Conservation (phyloP, 345 rosid genomes). For the Brassica nigra region DNA sequence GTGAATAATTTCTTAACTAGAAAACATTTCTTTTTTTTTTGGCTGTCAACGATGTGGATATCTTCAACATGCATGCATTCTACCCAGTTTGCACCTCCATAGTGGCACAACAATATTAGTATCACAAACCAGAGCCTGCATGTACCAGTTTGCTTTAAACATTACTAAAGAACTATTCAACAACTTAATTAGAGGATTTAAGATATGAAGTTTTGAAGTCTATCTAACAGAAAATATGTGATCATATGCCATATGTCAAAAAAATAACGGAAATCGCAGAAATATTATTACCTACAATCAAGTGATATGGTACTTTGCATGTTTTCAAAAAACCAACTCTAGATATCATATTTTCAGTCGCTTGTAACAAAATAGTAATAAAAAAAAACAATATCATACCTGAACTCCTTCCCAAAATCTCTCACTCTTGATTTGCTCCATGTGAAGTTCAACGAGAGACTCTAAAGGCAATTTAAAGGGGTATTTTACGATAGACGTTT, state of each 20-base stretch:
- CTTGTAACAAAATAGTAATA: not conserved
- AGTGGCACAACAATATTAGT: not conserved
- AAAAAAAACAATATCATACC: not conserved
- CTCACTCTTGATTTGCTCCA: conserved; percentile 18
- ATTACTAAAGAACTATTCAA: not conserved
- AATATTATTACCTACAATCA: not conserved
- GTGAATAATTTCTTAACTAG: not conserved
- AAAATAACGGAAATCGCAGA: too few relatives aligned
- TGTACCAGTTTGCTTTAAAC: not conserved
- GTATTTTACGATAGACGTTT: not conserved
- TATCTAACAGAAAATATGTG: not conserved
- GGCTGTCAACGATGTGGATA: not conserved
- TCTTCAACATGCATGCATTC: not conserved
- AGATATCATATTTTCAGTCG: not conserved
- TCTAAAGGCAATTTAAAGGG: not conserved
- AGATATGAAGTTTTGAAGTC: not conserved
- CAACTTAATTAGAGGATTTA: not conserved
- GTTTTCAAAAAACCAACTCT: not conserved
- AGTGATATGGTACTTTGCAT: not conserved
- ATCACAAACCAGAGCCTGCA: not conserved
- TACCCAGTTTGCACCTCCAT: not conserved
- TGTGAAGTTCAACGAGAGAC: conserved; percentile 26
- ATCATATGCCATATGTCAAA: too few relatives aligned
- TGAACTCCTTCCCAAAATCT: conserved; percentile 25
- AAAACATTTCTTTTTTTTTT: not conserved